Conservation (phyloP, 2,329 filamentous ascomycete genomes). For the Alternaria gansuensis region DNA sequence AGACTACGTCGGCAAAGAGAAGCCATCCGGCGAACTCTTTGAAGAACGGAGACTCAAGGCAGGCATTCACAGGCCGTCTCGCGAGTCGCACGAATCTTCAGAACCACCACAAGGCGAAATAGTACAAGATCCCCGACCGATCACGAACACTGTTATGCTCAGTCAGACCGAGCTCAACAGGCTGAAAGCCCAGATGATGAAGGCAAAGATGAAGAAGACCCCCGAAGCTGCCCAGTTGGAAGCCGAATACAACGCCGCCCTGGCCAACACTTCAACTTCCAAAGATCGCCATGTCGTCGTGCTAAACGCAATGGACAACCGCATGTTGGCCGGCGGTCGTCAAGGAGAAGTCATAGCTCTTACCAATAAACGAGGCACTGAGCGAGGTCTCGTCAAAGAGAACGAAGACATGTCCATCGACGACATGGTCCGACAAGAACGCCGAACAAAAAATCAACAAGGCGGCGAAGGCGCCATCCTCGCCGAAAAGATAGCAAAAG, state of each 20-base stretch:
- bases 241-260: conserved; percentile 80
- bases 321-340: conserved; percentile 82
- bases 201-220: conserved; percentile 83
- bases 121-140: conserved; percentile 64
- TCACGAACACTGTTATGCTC: conserved; percentile 62
- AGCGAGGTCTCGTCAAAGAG: conserved; percentile 84
- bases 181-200: conserved; percentile 93
- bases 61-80: conserved; percentile 56
- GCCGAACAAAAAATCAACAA: conserved; percentile 77
- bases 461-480: conserved; percentile 84
- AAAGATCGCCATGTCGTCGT: conserved; percentile 76
- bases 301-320: conserved; percentile 86
- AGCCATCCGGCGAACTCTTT: conserved; percentile 86
- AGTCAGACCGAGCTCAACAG: conserved; percentile 86
- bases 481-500: conserved; percentile 93
- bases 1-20: conserved; percentile 84
- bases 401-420: conserved; percentile 97
- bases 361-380: conserved; percentile 80
- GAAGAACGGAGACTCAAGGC: conserved; percentile 74
- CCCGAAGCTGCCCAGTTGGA: conserved; percentile 80
- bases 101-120: conserved; percentile 63
- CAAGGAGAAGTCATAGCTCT: conserved; percentile 78
- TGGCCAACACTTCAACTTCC: conserved; percentile 66
- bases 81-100: conserved; percentile 38
- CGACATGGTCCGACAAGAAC: conserved; percentile 96